A percentile compares a stretch with the other conserved stretches of the same genome.
These are phyloP conservation scores for Amanita fuliginea DNA, from an alignment of 768 basidiomycete genomes.

Conservation along the genomic window DNA sequence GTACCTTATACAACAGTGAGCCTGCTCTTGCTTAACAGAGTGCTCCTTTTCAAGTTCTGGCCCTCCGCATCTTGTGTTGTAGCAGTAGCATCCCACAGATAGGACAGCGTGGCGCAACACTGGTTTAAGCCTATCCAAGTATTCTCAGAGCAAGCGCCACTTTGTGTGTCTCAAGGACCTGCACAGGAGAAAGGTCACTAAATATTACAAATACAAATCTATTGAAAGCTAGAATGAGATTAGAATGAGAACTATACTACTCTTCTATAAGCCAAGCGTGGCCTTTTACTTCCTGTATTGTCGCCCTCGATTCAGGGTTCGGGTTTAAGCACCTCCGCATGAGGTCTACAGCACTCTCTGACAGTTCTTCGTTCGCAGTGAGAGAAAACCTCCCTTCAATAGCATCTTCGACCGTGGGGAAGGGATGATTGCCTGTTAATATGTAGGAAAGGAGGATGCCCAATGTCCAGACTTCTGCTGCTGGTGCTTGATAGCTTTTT, in stretches of 20 bases:
- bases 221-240: too few relatives aligned
- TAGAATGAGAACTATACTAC: neutral
- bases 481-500: slow-evolving; percentile 82
- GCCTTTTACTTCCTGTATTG: slow-evolving; percentile 68
- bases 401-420: slow-evolving; percentile 80
- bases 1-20: slow-evolving; percentile 26
- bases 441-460: slow-evolving; percentile 93
- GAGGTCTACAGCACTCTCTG: slow-evolving; percentile 40
- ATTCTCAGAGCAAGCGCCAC: slow-evolving; percentile 96
- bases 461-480: slow-evolving; percentile 94
- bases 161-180: slow-evolving; percentile 97
- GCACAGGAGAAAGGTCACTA: slow-evolving; percentile 54
- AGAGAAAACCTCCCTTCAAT: slow-evolving; percentile 53
- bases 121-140: slow-evolving; percentile 4
- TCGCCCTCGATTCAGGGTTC: slow-evolving; percentile 69
- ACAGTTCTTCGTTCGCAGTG: slow-evolving; percentile 27
- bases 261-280: slow-evolving; percentile 63
- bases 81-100: slow-evolving; percentile 96
- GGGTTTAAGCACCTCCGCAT: slow-evolving; percentile 76
- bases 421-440: slow-evolving; percentile 87
- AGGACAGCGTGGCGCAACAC: slow-evolving; percentile 79
- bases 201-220: neutral
- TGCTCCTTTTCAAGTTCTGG: slow-evolving; percentile 75
- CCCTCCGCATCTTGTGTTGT: slow-evolving; percentile 49
- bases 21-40: slow-evolving; percentile 50